Percentiles rank a stretch among this genome's conserved stretches.
Conservation (phyloP, 306 rosid genomes). For the Oxytropis ochrocephala region DNA sequence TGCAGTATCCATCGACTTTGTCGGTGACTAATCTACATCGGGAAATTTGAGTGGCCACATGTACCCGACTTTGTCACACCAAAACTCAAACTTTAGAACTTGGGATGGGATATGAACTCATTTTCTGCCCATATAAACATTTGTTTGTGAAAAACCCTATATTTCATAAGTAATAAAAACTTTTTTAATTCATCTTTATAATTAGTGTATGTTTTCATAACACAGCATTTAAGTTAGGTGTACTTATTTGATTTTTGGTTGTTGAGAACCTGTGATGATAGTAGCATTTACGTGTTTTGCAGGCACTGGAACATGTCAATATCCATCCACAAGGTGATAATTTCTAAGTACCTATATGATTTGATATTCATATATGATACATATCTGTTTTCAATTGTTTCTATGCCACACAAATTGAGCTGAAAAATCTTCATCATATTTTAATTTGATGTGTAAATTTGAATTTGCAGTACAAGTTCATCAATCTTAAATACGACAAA, state of each 20-base stretch:
- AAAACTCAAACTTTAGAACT: too few relatives aligned
- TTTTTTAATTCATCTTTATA: too few relatives aligned
- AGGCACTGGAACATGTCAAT: constrained; percentile 73
- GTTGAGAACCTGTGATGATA: neutral
- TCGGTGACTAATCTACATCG: too few relatives aligned
- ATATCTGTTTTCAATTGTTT: neutral
- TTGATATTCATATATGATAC: neutral
- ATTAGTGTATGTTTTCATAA: too few relatives aligned
- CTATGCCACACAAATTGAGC: neutral
- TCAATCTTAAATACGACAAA: constrained; percentile 74
- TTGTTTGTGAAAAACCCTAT: too few relatives aligned
- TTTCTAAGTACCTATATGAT: neutral
- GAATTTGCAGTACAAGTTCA: constrained; percentile 62
- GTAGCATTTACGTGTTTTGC: constrained; percentile 7
- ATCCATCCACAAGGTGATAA: constrained; percentile 59
- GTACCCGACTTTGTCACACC: too few relatives aligned
- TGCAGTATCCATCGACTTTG: too few relatives aligned
- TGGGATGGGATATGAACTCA: too few relatives aligned
- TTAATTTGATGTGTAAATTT: neutral
- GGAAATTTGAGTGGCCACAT: too few relatives aligned
- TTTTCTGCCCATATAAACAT: too few relatives aligned
- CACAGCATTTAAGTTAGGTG: too few relatives aligned
- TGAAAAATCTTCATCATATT: neutral
- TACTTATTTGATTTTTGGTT: neutral
- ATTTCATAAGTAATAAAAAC: too few relatives aligned